Base-by-base conservation (phyloP, 106 monocot genomes). In the Dioscorea dumetorum region DNA sequence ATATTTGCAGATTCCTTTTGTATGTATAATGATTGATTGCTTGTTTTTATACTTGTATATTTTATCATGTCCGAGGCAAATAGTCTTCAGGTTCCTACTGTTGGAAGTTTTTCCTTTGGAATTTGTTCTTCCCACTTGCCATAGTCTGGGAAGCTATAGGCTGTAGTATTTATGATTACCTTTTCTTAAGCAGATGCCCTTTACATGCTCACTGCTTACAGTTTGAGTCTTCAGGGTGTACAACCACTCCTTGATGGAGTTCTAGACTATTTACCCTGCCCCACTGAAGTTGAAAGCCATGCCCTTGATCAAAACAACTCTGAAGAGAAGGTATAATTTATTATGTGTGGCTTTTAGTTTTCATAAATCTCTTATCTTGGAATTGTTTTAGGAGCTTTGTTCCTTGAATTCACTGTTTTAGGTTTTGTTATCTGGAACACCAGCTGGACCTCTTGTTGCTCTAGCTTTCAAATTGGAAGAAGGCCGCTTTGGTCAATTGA, bases 161-260 rank as follows among this genome's bases (percentile, higher is more conserved):
- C 7, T 54, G 5, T 54, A 13, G 54, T 16, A 13, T 54, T 54
- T 54, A 19, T 54, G 54, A 2, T 8, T 54, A 18, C 18, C 54
- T 18, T 54, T 54, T 54, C 10, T 41, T 41, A 3, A 41, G 41
- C 41, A 41, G 41, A 41, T 41, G 10, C 6, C 10, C 41, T 41
- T 41, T 6, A 8, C 41, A 41, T 41, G 41, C 41, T 41, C 41
- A 41, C 41, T 41, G 41, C 9, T 41, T 41, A 41, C 41, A 41
- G 6, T 41, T 41, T 41, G 54, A 18, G 9, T 54, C 19, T 71
- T 16, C 58, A 95, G 95, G 97, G 97, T 24, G 97, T 97, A 15
- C 97, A 97, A 81, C 84, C 97, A 66, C 86, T 97, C 58, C 86
- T 97, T 57, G 78, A 97, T 92, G 97, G 97, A 61, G 97, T 97